phyloP scores from a whole-genome alignment of 2,329 filamentous ascomycete species.

The Nothophoma quercina region DNA sequence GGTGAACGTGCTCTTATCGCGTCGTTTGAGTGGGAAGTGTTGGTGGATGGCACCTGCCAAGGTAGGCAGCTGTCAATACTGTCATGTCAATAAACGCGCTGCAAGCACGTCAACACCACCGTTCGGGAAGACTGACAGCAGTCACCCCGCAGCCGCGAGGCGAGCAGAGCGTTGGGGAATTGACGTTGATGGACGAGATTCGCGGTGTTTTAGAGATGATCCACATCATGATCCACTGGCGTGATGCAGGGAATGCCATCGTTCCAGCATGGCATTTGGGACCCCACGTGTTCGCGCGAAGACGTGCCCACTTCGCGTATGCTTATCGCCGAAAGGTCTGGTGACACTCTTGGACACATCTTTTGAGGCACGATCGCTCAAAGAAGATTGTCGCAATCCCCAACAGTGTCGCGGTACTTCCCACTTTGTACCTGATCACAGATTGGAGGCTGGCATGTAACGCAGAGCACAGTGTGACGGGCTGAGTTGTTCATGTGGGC shows the following conservation, averaged over 20 bases:
- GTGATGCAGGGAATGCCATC: conserved; percentile 15
- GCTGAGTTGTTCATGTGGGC: conserved; percentile 11
- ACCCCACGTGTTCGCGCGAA: conserved; percentile 21
- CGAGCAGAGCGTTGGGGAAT: not conserved
- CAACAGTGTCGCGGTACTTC: conserved; percentile 3
- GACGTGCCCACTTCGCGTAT: conserved; percentile 17
- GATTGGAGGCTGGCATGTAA: conserved; percentile 12
- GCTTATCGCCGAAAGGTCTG: conserved; percentile 16
- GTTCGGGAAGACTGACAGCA: not conserved
- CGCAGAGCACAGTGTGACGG: conserved; percentile 17
- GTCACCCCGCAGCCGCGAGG: not conserved
- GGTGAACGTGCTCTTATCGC: conserved; percentile 20
- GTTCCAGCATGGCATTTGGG: conserved; percentile 14
- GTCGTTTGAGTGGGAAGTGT: conserved; percentile 5
- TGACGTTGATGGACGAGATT: not conserved
- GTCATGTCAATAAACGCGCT: conserved; percentile 1
- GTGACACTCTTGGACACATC: conserved; percentile 1
- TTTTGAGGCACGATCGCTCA: conserved; percentile 9
- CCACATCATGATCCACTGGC: conserved; percentile 11
- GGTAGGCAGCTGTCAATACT: conserved; percentile 12
- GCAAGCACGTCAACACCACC: conserved; percentile 4
- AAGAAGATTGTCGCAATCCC: conserved; percentile 2
- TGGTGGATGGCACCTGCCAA: conserved; percentile 13
- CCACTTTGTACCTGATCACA: conserved; percentile 4
- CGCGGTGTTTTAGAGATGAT: conserved; percentile 12